These are phyloP conservation scores for Fistulifera solaris DNA, from an alignment of 108 stramenopile species.

Conservation along the genomic window DNA sequence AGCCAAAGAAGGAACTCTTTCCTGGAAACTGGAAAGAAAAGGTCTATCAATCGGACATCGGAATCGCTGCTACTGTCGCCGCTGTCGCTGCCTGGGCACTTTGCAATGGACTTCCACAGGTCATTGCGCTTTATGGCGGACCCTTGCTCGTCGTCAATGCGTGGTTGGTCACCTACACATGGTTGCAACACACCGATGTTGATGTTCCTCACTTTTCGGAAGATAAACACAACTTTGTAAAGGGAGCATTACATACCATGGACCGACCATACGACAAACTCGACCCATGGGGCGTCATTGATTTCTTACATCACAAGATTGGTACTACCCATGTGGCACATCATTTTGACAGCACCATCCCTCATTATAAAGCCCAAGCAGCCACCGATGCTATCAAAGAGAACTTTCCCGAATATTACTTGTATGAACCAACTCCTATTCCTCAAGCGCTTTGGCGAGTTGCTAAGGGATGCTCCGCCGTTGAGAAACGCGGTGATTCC, in stretches of 20 bases:
- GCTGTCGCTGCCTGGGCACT: conserved; percentile 47
- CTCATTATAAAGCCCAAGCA: conserved; percentile 77
- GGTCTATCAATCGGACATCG: conserved; percentile 84
- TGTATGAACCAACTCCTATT: conserved; percentile 82
- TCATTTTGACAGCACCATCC: conserved; percentile 89
- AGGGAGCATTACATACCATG: conserved; percentile 94
- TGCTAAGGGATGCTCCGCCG: conserved; percentile 69
- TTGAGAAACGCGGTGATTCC: conserved; percentile 60
- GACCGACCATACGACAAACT: conserved; percentile 92
- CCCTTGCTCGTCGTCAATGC: conserved; percentile 92
- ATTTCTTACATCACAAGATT: conserved; percentile 94
- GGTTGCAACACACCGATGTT: conserved; percentile 96
- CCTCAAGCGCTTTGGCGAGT: conserved; percentile 80
- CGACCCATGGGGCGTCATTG: conserved; percentile 80
- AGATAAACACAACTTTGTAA: conserved; percentile 89
- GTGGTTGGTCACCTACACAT: conserved; percentile 97
- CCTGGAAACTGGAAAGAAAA: conserved; percentile 85
- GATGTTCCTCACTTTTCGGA: conserved; percentile 94
- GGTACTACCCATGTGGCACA: conserved; percentile 95
- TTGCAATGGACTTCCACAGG: conserved; percentile 62
- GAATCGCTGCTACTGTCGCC: conserved; percentile 73
- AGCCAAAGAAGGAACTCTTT: conserved; percentile 78
- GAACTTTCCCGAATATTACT: conserved; percentile 68
- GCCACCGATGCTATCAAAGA: conserved; percentile 88
- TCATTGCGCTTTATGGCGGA: conserved; percentile 84